phyloP scores from a whole-genome alignment of 495 filamentous ascomycete genomes.

The Parathielavia hyrcaniae region DNA sequence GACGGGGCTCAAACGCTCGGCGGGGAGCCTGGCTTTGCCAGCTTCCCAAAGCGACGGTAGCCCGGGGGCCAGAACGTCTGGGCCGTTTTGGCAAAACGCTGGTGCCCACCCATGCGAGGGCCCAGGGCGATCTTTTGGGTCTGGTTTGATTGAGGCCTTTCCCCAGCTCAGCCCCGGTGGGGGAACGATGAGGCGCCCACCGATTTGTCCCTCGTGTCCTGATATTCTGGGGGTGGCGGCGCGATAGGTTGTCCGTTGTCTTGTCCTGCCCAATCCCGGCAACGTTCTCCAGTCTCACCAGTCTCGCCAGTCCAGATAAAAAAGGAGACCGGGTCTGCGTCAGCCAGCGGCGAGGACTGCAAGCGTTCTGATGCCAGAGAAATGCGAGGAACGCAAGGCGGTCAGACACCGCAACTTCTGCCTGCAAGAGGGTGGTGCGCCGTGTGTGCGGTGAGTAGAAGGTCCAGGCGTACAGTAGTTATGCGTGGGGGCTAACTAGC shows the following conservation, averaged over 20 bases:
- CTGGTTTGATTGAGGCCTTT: slow-evolving; percentile 5
- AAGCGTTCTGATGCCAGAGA: slow-evolving; percentile 1
- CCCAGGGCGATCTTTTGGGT: background rate
- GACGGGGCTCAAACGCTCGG: background rate
- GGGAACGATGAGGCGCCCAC: background rate
- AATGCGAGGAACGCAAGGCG: slow-evolving; percentile 19
- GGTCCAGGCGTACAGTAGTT: slow-evolving; percentile 20
- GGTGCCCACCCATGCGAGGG: background rate
- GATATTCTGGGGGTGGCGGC: background rate
- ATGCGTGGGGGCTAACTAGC: slow-evolving; percentile 26
- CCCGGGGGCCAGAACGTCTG: background rate
- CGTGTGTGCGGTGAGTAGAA: slow-evolving; percentile 11
- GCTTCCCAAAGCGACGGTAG: background rate
- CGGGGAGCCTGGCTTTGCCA: background rate
- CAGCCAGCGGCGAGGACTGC: background rate
- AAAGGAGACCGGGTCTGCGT: background rate
- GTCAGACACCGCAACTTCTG: slow-evolving; percentile 32
- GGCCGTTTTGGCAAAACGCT: background rate
- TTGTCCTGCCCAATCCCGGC: slow-evolving; percentile 6
- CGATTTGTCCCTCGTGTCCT: slow-evolving; percentile 8
- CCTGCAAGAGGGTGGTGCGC: slow-evolving; percentile 4
- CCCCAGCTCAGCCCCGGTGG: slow-evolving; percentile 10
- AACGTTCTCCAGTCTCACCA: too few species aligned
- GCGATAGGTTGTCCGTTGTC: slow-evolving; percentile 6
- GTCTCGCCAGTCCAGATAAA: too few species aligned